Evolutionary conservation across 1,284 basidiomycete species (phyloP).

Genomic region (Apiotrichum sp.): DNA sequence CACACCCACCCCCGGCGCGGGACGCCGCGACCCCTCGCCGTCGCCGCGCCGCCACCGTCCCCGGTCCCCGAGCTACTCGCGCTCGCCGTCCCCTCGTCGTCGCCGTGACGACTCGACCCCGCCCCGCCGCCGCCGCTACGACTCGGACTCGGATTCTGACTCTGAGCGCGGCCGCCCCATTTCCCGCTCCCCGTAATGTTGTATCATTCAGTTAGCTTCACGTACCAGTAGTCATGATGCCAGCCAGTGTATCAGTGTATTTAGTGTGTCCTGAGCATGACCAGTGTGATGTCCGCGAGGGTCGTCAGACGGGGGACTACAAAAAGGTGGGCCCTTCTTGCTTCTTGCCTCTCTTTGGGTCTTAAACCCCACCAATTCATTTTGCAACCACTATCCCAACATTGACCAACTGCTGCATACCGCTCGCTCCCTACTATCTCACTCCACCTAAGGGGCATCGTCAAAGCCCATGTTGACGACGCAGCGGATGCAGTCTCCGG

Average conservation of each 20-base stretch:
- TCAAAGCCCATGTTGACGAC: slow-evolving; percentile 54
- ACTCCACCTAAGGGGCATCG: slow-evolving; percentile 9
- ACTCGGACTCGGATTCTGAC: background rate
- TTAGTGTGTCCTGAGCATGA: background rate
- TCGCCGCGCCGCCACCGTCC: slow-evolving; percentile 35
- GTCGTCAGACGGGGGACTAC: too few relatives aligned
- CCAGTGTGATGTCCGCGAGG: too few relatives aligned
- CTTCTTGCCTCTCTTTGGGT: too few relatives aligned
- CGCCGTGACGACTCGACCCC: slow-evolving; percentile 9
- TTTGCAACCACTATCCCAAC: too few relatives aligned
- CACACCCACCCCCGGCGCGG: slow-evolving; percentile 36
- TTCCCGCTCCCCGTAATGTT: background rate
- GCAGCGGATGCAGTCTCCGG: slow-evolving; percentile 85
- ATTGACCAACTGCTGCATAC: too few relatives aligned
- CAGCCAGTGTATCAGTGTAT: background rate
- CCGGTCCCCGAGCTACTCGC: slow-evolving; percentile 12
- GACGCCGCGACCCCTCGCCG: slow-evolving; percentile 17
- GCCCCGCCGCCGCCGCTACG: background rate
- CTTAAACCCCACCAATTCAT: too few relatives aligned
- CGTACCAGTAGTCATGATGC: background rate
- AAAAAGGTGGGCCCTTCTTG: too few relatives aligned
- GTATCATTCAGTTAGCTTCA: background rate
- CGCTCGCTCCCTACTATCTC: too few relatives aligned
- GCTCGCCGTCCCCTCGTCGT: slow-evolving; percentile 12
- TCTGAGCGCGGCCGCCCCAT: background rate